Percentiles rank a stretch among this genome's conserved stretches.
Conservation (phyloP, 768 basidiomycete genomes). For the Rhizopogon vulgaris region DNA sequence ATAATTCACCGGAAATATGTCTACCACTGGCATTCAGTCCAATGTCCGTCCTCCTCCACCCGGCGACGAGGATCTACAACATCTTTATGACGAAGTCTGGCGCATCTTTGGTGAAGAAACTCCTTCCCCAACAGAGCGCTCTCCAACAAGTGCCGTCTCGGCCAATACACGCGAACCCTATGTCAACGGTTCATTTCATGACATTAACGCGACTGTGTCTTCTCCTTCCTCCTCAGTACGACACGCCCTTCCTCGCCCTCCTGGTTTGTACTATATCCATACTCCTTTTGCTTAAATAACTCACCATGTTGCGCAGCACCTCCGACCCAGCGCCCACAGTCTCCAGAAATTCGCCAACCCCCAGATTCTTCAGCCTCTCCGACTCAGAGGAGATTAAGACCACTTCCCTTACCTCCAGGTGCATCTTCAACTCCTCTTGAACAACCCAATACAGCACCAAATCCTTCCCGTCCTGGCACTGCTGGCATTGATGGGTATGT, state of each 20-base stretch:
- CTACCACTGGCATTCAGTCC: slow-evolving; percentile 24
- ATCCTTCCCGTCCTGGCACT: slow-evolving; percentile 19
- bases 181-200: slow-evolving; percentile 15
- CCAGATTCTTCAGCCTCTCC: slow-evolving; percentile 23
- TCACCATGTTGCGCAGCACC: not conserved
- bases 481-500: slow-evolving; percentile 20
- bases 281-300: not conserved
- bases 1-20: slow-evolving; percentile 23
- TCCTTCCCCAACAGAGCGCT: slow-evolving; percentile 24
- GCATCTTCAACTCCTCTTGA: slow-evolving; percentile 10
- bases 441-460: slow-evolving; percentile 5
- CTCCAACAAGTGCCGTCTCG: slow-evolving; percentile 12
- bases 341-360: slow-evolving; percentile 15
- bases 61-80: slow-evolving; percentile 66
- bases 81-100: slow-evolving; percentile 72
- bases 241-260: slow-evolving; percentile 15
- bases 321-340: slow-evolving; percentile 11
- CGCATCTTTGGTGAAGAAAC: slow-evolving; percentile 54
- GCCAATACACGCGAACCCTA: slow-evolving; percentile 15
- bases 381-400: slow-evolving; percentile 21
- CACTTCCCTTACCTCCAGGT: slow-evolving; percentile 23
- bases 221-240: slow-evolving; percentile 7
- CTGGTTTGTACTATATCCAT: slow-evolving; percentile 14
- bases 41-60: slow-evolving; percentile 35
- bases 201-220: slow-evolving; percentile 9